Evolutionary conservation across 768 basidiomycete genomes (phyloP).

Genomic region (Mycena crocata): DNA sequence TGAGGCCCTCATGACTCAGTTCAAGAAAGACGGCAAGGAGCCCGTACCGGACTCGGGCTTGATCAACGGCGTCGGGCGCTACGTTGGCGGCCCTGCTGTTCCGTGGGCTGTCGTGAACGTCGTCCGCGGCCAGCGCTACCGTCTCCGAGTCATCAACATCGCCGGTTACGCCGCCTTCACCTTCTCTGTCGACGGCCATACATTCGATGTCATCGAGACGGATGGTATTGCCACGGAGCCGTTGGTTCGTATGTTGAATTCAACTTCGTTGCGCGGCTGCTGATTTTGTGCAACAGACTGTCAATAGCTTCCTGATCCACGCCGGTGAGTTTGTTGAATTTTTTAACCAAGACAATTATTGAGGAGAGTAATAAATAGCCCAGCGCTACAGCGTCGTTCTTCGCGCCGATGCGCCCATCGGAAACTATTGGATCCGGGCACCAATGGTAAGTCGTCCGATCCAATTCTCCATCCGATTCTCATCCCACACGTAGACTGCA

Average conservation of each 20-base stretch:
- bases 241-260: neutral
- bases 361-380: conserved; percentile 29
- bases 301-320: conserved; percentile 48
- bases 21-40: conserved; percentile 29
- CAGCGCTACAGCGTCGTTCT: conserved; percentile 26
- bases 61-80: conserved; percentile 18
- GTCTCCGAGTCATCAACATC: neutral
- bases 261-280: neutral
- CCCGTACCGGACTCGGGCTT: conserved; percentile 31
- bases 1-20: conserved; percentile 36
- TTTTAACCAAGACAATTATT: too few relatives aligned
- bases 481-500: too few relatives aligned
- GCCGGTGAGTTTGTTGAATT: conserved; percentile 42
- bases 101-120: neutral
- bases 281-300: conserved; percentile 34
- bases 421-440: conserved; percentile 56
- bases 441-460: too few relatives aligned
- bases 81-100: neutral
- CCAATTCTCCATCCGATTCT: too few relatives aligned
- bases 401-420: conserved; percentile 45
- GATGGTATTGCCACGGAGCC: neutral
- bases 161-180: neutral
- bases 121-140: neutral
- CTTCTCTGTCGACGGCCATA: neutral
- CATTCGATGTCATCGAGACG: neutral